Evolutionary conservation across 257 asterid genomes (phyloP).

Genomic region (Solanum boliviense): DNA sequence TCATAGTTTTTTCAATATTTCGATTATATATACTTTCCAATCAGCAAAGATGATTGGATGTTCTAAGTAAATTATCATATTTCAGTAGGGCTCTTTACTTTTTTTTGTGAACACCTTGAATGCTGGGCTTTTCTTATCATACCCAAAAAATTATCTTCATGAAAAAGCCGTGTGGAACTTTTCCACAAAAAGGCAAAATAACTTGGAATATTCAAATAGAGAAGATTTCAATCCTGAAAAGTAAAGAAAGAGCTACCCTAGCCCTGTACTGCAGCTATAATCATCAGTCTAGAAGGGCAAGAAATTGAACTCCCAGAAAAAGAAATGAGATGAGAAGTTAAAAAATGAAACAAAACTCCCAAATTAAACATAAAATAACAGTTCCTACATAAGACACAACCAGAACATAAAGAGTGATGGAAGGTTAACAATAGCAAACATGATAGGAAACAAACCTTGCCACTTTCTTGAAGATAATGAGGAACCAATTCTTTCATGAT

Average conservation of each 20-base stretch:
- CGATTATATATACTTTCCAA: not conserved
- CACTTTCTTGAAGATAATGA: slow-evolving; percentile 90
- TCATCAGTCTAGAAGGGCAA: not conserved
- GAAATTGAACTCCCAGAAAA: not conserved
- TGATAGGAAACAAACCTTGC: slow-evolving; percentile 43
- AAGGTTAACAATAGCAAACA: slow-evolving; percentile 6
- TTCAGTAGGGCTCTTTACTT: not conserved
- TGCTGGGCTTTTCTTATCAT: not conserved
- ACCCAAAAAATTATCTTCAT: not conserved
- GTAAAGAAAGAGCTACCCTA: not conserved
- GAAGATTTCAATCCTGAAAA: not conserved
- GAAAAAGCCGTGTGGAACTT: not conserved
- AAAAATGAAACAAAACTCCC: not conserved
- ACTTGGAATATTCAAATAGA: not conserved
- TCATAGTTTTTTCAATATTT: not conserved
- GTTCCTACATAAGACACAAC: not conserved
- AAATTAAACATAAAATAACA: not conserved
- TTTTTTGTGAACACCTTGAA: not conserved
- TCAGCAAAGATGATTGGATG: not conserved
- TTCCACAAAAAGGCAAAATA: not conserved
- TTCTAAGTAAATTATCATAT: not conserved
- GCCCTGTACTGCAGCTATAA: not conserved
- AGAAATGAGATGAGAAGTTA: not conserved
- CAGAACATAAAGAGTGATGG: not conserved
- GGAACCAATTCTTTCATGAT: slow-evolving; percentile 84